Evolutionary conservation across 176 grass and related monocot species (phyloP), one percentile per base, ranked within the genome.

Genomic region (Stipa capillata): DNA sequence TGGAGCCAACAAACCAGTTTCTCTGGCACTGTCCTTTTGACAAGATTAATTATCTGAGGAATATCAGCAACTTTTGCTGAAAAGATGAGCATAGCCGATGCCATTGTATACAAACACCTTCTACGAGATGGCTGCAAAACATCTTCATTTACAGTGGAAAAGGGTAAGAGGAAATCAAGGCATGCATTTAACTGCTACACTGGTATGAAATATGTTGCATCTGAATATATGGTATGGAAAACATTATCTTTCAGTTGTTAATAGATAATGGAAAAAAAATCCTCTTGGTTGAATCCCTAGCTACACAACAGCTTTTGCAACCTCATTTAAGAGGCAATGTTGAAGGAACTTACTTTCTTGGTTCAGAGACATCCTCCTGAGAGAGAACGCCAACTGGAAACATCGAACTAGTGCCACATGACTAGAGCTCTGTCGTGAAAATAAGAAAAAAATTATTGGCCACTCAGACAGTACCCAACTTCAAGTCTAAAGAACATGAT

Each of bases 301-400:
- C 44, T 45, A 27, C 8, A 9, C 29, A 53, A 36, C 74, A 77
- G 62, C 43, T 77, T 55, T 54, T 55, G 27, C 18, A 77, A 52
- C 13, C 34, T 45, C n/a, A 43, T 69, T 69, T 69, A n/a, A 61
- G 55, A 41, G 36, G 20, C 2, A 77, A 76, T 51, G 34, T 43
- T 78, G 1, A 14, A 85, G 61, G 61, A 93, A 91, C 90, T 93
- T 87, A 99, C 96, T 91, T 62, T 95, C 85, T 72, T 86, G 68
- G 69, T 74, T 75, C 74, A 99, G 79, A 57, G 92, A 87, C 13
- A 86, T 78, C 39, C 43, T 87, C 84, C 90, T 99, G 35, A 99
- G 80, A 86, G 92, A 99, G 45, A 99, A 93, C 9, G 86, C 96
- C 75, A 99, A 85, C 86, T 99, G 96, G 65, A 93, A 99, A 89